Evolutionary conservation across 805 yeast genomes (phyloP), one percentile per base, ranked within the genome.

Genomic region (Cephaloascus fragrans): DNA sequence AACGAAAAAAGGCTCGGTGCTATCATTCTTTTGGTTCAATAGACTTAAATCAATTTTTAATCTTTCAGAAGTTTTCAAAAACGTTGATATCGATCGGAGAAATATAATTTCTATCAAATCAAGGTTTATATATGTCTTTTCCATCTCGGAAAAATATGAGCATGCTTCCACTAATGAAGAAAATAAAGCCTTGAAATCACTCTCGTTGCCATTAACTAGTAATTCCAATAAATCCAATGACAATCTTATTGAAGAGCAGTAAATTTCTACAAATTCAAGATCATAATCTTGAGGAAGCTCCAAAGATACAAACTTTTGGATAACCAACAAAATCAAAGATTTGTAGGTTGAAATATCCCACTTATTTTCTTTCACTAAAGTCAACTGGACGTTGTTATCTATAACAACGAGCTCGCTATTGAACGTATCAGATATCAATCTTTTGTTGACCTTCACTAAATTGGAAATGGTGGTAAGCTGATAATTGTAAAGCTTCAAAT

Each of bases 281-380:
- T 41, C 42, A 10, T 59, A 53, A 3, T 47, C 43, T 0, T 47
- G 38, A 32, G 57, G 34, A 1, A 38, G 6, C n/a, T 33, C 29
- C 29, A 62, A 46, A 4, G 56, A 49, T 36, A 81, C 53, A 45
- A 77, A 77, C 37, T 64, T 71, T 34, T 65, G 53, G 12, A 78
- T 43, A 2, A 73, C 59, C 34, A 63, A 55, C 14, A 79, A 42
- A 0, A 78, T 48, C 19, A 82, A 61, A 6, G 76, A 71, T 45
- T 80, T 80, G 52, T 80, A 83, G 1, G 83, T 77, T 0, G 85
- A 74, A 4, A 60, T 66, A 26, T 60, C 64, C 77, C 79, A 71
- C 5, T 60, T 52, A 40, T 71, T 65, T 1, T 61, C 41, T 18
- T 52, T 67, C 44, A 67, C 61, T 37, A 63, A 61, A 42, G 61